Conservation (phyloP, 2,329 filamentous ascomycete species). For the Venturia pyrina region DNA sequence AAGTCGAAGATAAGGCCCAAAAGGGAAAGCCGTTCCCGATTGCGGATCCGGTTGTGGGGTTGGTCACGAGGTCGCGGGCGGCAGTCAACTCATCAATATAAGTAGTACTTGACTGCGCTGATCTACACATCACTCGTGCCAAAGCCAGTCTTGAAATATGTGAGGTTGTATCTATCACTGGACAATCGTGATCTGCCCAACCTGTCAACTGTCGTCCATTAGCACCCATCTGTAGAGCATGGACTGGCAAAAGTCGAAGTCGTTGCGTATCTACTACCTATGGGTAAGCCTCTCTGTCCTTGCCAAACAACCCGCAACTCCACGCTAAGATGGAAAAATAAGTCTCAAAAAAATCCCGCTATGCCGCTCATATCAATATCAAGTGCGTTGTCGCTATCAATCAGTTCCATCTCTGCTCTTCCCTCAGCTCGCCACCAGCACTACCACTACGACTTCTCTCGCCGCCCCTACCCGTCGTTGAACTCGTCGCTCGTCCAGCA, state of each 20-base stretch:
- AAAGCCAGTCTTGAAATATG: too few species aligned
- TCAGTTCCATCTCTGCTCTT: background rate
- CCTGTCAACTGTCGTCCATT: too few species aligned
- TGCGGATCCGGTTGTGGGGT: background rate
- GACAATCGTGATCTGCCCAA: too few species aligned
- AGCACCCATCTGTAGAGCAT: too few species aligned
- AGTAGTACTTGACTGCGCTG: too few species aligned
- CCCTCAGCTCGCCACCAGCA: background rate
- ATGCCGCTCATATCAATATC: background rate
- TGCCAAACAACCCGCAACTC: background rate
- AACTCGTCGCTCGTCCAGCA: background rate
- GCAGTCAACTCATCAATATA: background rate
- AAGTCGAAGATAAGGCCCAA: background rate
- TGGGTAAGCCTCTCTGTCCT: background rate
- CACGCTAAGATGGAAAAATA: background rate
- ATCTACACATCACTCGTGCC: too few species aligned
- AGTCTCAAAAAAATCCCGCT: background rate
- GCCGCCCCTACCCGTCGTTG: background rate
- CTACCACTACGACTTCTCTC: slow-evolving; percentile 2
- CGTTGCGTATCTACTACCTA: too few species aligned
- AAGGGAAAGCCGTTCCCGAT: background rate
- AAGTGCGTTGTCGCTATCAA: background rate
- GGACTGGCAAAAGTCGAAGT: too few species aligned
- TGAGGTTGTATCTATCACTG: too few species aligned
- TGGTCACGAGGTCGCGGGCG: background rate